These are phyloP conservation scores for Ogataea chonburiensis DNA, from an alignment of 805 yeast species.

Conservation along the genomic window DNA sequence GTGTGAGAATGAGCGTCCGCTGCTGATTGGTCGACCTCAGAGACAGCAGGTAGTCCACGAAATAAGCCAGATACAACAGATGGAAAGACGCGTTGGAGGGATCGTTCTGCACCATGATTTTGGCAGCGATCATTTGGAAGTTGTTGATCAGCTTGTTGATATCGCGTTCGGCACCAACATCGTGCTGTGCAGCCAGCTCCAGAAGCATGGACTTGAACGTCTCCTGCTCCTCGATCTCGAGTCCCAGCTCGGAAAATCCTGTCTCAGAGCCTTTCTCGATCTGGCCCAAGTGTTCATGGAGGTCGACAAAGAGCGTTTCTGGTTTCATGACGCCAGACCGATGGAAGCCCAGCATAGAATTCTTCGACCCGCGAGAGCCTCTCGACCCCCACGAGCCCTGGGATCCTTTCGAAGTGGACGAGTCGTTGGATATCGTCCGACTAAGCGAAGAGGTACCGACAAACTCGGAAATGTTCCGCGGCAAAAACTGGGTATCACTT, in stretches of 20 bases:
- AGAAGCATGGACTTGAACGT: constrained; percentile 17
- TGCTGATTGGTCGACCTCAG: constrained; percentile 12
- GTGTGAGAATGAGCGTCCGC: constrained; percentile 2
- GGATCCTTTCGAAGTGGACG: constrained; percentile 8
- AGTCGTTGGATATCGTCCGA: constrained; percentile 15
- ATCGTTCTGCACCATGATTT: constrained; percentile 11
- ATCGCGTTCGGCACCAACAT: constrained; percentile 7
- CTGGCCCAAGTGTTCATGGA: constrained; percentile 9
- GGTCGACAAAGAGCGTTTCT: constrained; percentile 16
- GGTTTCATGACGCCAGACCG: constrained; percentile 3
- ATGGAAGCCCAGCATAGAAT: constrained; percentile 4
- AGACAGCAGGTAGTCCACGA: constrained; percentile 17
- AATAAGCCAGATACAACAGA: constrained; percentile 16
- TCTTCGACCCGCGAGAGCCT: constrained; percentile 1
- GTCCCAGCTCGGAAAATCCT: constrained; percentile 7
- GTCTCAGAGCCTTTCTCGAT: constrained; percentile 14
- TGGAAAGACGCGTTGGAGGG: constrained; percentile 14
- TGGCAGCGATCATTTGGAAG: constrained; percentile 18
- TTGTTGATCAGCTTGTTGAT: constrained; percentile 7
- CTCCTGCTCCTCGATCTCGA: constrained; percentile 10
- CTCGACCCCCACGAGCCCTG: constrained; percentile 2
- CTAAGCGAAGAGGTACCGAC: constrained; percentile 13
- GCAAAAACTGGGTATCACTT: constrained; percentile 16
- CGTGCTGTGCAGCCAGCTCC: constrained; percentile 11
- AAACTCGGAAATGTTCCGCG: constrained; percentile 14